Conservation (phyloP, 768 basidiomycete genomes). For the Boletus subcaerulescens region DNA sequence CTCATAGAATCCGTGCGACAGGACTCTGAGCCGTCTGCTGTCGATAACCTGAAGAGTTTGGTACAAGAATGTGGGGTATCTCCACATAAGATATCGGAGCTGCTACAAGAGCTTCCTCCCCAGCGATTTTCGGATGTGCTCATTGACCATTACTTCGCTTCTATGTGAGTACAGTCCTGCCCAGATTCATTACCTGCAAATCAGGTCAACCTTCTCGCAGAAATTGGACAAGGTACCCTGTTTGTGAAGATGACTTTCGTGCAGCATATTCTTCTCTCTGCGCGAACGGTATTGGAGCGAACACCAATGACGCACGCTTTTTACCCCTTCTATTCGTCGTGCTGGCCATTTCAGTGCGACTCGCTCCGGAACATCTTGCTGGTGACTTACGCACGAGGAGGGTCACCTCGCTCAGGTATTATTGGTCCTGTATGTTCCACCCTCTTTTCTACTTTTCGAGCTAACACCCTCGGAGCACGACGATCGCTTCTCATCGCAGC, state of each 20-base stretch:
- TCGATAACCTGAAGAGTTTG: slow-evolving; percentile 79
- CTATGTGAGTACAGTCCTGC: slow-evolving; percentile 49
- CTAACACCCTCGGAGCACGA: slow-evolving; percentile 54
- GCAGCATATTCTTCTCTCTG: slow-evolving; percentile 65
- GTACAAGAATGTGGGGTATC: slow-evolving; percentile 92
- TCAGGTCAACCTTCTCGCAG: slow-evolving; percentile 36
- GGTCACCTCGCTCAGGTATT: slow-evolving; percentile 83
- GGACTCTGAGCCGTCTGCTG: slow-evolving; percentile 51
- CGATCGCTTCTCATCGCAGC: slow-evolving; percentile 87
- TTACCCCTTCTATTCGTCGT: slow-evolving; percentile 93
- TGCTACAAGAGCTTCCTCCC: slow-evolving; percentile 85
- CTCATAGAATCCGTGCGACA: slow-evolving; percentile 43
- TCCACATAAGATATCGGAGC: slow-evolving; percentile 86
- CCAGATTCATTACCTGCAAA: neutral
- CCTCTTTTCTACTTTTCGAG: slow-evolving; percentile 2
- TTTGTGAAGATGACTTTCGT: slow-evolving; percentile 83
- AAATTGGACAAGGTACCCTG: slow-evolving; percentile 92
- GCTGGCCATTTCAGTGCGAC: slow-evolving; percentile 78
- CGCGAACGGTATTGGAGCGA: slow-evolving; percentile 56
- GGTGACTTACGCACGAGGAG: slow-evolving; percentile 75
- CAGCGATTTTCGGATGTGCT: slow-evolving; percentile 71
- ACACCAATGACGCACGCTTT: slow-evolving; percentile 77
- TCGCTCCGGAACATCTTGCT: slow-evolving; percentile 81
- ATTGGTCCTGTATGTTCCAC: slow-evolving; percentile 83
- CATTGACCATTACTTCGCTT: slow-evolving; percentile 76